phyloP scores from a whole-genome alignment of 768 basidiomycete species.

The Calocera viscosa region DNA sequence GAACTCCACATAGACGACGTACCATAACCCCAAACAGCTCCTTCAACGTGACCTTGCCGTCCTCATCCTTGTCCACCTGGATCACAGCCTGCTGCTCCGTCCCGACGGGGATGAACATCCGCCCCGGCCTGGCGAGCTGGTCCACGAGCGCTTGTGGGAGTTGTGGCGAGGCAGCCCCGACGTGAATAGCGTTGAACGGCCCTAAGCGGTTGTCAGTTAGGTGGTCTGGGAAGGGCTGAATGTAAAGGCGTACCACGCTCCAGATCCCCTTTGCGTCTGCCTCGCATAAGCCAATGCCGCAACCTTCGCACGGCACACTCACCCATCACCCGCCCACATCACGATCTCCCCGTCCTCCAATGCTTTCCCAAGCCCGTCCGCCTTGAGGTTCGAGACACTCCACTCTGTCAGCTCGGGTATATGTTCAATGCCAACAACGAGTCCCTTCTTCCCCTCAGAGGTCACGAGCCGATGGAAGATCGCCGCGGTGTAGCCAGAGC shows the following conservation, averaged over 20 bases:
- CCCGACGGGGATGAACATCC: constrained; percentile 92
- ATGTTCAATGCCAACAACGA: constrained; percentile 85
- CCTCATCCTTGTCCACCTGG: constrained; percentile 63
- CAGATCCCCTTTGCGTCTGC: background rate
- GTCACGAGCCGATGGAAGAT: constrained; percentile 63
- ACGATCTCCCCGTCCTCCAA: constrained; percentile 45
- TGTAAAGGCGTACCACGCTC: background rate
- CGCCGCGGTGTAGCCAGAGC: constrained; percentile 75
- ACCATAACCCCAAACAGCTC: constrained; percentile 75
- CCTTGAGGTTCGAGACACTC: constrained; percentile 53
- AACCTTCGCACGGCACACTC: constrained; percentile 39
- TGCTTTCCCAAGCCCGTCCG: constrained; percentile 48
- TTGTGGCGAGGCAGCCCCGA: constrained; percentile 77
- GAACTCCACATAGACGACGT: constrained; percentile 22
- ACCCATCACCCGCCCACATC: constrained; percentile 66
- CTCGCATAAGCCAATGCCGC: background rate
- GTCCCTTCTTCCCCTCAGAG: constrained; percentile 33
- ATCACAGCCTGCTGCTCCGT: constrained; percentile 42
- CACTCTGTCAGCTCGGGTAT: constrained; percentile 62
- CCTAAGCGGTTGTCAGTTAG: constrained; percentile 14
- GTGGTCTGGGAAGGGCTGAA: background rate
- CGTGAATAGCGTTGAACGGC: constrained; percentile 78
- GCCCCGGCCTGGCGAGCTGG: constrained; percentile 61
- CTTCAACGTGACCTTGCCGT: constrained; percentile 52
- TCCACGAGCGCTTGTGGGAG: constrained; percentile 60